Base-by-base conservation (phyloP, 768 basidiomycete species). In the Phaffia australis region DNA sequence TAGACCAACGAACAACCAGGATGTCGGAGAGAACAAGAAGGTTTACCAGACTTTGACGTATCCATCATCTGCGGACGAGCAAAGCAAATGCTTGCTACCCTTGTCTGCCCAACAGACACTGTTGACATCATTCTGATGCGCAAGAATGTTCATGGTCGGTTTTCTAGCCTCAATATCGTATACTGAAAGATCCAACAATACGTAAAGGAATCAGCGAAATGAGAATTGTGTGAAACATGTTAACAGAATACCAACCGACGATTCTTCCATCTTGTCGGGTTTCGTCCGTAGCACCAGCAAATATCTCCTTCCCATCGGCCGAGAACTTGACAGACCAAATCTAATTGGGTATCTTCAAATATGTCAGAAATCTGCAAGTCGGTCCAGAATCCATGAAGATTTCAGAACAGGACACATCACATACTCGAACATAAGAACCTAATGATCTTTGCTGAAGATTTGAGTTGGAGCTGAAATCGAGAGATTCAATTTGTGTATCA, bases 271-370 rank as follows among this genome's bases (percentile, higher is more conserved):
- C 56, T 1, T 55, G 47, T 21, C 73, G 73, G 30, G 68, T 66
- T 42, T 51, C 30, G n/a, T 35, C 59, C 35, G 61, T 85, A 2
- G 89, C 92, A 16, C 94, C 94, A 32, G 94, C 94, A 54, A 99
- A 83, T 23, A 98, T 85, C 76, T 99, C 95, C 56, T 87, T 89
- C 0, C 91, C 93, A 72, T 98, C 94, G 8, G 93, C 90, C 47
- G 92, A 97, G 75, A 98, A 98, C 52, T 88, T 84, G 74, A 94
- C 91, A 69, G 88, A 90, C 85, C 89, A 99, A 63, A 98, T 88
- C 57, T 87, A 84, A 66, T 5, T 42, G 11, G 35, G 11, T 42
- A 42, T 42, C 35, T 4, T 11, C 7, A 63, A 84, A 85, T 19
- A 79, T 76, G 89, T 84, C 6, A 87, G 83, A 23, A 81, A 81